These are phyloP conservation scores for Fusarium sp. DNA, from an alignment of 2,329 filamentous ascomycete genomes.

Conservation along the genomic window DNA sequence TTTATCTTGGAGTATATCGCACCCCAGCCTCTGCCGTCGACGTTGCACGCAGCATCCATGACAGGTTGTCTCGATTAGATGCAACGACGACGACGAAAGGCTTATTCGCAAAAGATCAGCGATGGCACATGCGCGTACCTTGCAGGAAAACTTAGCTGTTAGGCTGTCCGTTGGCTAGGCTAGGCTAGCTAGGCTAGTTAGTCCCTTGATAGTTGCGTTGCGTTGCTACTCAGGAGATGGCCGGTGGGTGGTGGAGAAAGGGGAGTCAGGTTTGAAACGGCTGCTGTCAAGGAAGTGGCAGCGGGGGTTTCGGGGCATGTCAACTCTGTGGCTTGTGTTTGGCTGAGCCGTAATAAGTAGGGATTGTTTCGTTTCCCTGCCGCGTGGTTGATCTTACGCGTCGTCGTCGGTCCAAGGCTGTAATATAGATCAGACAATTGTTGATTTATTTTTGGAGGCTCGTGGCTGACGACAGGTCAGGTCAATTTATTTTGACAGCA, in stretches of 20 bases:
- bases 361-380: neutral
- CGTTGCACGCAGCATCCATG: neutral
- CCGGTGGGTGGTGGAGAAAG: slow-evolving; percentile 26
- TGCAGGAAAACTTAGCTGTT: too few relatives aligned
- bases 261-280: slow-evolving; percentile 24
- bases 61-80: slow-evolving; percentile 11
- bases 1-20: slow-evolving; percentile 1
- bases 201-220: too few relatives aligned
- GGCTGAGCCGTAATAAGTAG: slow-evolving; percentile 11
- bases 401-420: slow-evolving; percentile 16
- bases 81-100: too few relatives aligned
- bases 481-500: too few relatives aligned
- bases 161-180: too few relatives aligned
- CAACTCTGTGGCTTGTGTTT: slow-evolving; percentile 9
- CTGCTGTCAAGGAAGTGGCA: slow-evolving; percentile 17
- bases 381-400: slow-evolving; percentile 12
- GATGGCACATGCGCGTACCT: slow-evolving; percentile 10
- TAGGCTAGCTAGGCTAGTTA: too few relatives aligned
- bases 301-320: slow-evolving; percentile 12
- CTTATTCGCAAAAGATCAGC: slow-evolving; percentile 11
- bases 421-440: slow-evolving; percentile 10
- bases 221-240: neutral
- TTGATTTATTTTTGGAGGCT: neutral
- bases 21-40: slow-evolving; percentile 6
- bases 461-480: neutral